phyloP scores from a whole-genome alignment of 2,329 filamentous ascomycete species.

The Fusarium pseudonygamai region DNA sequence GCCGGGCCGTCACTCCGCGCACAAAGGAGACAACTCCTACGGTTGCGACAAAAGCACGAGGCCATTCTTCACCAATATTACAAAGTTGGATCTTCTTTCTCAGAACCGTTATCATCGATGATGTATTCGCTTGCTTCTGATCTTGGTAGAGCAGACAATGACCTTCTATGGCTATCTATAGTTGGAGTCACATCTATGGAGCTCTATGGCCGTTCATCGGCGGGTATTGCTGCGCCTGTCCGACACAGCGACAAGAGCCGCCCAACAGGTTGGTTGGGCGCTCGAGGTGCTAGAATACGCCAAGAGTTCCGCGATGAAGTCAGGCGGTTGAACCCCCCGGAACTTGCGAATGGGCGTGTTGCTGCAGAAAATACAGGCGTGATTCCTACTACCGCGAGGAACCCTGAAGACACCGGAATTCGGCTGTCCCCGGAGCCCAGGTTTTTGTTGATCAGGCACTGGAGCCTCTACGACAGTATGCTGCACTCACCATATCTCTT shows the following conservation, averaged over 20 bases:
- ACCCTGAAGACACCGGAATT: slow-evolving; percentile 91
- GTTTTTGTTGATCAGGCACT: slow-evolving; percentile 92
- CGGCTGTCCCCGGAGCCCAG: slow-evolving; percentile 92
- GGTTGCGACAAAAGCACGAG: slow-evolving; percentile 81
- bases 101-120: slow-evolving; percentile 93
- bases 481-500: slow-evolving; percentile 95
- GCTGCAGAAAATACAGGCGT: slow-evolving; percentile 77
- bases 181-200: slow-evolving; percentile 96
- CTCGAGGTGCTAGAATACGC: slow-evolving; percentile 83
- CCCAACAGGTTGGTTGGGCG: slow-evolving; percentile 79
- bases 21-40: slow-evolving; percentile 77
- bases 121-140: slow-evolving; percentile 95
- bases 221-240: slow-evolving; percentile 74
- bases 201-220: slow-evolving; percentile 85
- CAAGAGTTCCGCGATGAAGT: slow-evolving; percentile 93
- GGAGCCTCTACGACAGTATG: slow-evolving; percentile 99
- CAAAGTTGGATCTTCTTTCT: slow-evolving; percentile 86
- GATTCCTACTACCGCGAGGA: slow-evolving; percentile 87
- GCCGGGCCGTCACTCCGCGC: slow-evolving; percentile 75
- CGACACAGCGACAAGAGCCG: slow-evolving; percentile 64
- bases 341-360: slow-evolving; percentile 68
- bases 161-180: slow-evolving; percentile 93
- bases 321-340: slow-evolving; percentile 86
- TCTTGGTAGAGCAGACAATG: slow-evolving; percentile 94
- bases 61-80: slow-evolving; percentile 83